A percentile compares a stretch with the other conserved stretches of the same genome.
phyloP scores from a whole-genome alignment of 78 protist genomes.

The Dictyostelium capitatum region DNA sequence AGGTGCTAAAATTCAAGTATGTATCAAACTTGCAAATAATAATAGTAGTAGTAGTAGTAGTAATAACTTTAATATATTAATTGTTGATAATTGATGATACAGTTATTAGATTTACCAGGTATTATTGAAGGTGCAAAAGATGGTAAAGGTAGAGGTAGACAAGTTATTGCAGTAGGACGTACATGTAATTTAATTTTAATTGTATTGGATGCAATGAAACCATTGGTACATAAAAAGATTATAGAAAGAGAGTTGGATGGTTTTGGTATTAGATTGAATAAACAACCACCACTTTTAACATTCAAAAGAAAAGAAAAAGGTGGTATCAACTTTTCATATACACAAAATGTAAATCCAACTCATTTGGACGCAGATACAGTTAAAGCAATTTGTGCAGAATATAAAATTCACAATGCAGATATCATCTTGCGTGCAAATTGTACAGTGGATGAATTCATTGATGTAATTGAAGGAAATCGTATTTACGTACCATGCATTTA shows the following conservation, averaged over 20 bases:
- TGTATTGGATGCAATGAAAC: constrained; percentile 97
- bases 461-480: constrained; percentile 98
- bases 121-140: constrained; percentile 99
- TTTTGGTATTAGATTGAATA: constrained; percentile 99
- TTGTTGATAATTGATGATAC: not conserved
- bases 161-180: constrained; percentile 98
- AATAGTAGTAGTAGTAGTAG: too few species aligned
- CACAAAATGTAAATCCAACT: constrained; percentile 74
- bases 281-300: constrained; percentile 95
- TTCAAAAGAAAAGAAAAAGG: constrained; percentile 97
- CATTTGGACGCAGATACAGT: constrained; percentile 89
- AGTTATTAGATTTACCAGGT: constrained; percentile 96
- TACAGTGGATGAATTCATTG: constrained; percentile 98
- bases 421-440: constrained; percentile 90
- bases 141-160: constrained; percentile 99
- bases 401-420: constrained; percentile 96
- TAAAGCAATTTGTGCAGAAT: constrained; percentile 90
- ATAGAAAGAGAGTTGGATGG: constrained; percentile 98
- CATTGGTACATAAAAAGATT: constrained; percentile 94
- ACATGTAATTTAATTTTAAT: constrained; percentile 98
- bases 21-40: not conserved
- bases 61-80: too few species aligned
- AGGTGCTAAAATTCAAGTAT: constrained; percentile 97
- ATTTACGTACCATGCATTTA: constrained; percentile 97
- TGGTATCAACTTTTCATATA: constrained; percentile 93